Base-by-base conservation (phyloP, 305 asterid species). In the Solanum hybrid region DNA sequence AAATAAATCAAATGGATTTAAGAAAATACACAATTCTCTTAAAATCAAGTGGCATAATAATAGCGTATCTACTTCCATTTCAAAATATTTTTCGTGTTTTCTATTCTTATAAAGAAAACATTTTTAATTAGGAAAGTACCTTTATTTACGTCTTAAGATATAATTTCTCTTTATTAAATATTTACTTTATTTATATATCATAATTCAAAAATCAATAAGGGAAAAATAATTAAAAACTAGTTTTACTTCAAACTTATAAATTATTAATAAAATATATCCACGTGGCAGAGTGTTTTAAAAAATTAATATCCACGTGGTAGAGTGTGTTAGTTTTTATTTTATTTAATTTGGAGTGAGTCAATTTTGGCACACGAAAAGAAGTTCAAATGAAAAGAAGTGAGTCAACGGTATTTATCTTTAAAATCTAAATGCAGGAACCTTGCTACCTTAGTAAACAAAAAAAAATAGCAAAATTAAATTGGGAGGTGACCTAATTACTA, bases 401-500 rank as follows among this genome's bases (percentile, higher is more conserved):
- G 75, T 84, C 73, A 84, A 51, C 31, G 20, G 73, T 84, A 7
- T 82, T 80, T 82, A 69, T 12, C 27, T 26, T 24, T 14, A 78
- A 46, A 84, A 29, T 29, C 29, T 10, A 84, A 51, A 31, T 84
- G 40, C 75, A 84, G 29, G 87, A 82, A 82, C 71, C 38, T 81
- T 82, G 87, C 36, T 4, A 34, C 35, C 36, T 80, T 80, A 3
- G 3, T 81, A 32, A 31, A 76, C 26, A 42, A 81, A 81, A 24
- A 20, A 24, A 10, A 10, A 1, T 69, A 26, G 36, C 71, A 42
- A 81, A 46, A 27, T 29, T 11, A 84, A 84, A 29, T 51, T 84
- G 75, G 87, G 87, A 31, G 87, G 75, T 84, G 75, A 84, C 87
- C 87, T 84, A 84, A 84, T 72, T 31, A 84, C 29, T 64, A 31